Percentiles rank a stretch among this genome's conserved stretches.
phyloP scores from a whole-genome alignment of 73 alveolate species.

The Paramecium sonneborni region DNA sequence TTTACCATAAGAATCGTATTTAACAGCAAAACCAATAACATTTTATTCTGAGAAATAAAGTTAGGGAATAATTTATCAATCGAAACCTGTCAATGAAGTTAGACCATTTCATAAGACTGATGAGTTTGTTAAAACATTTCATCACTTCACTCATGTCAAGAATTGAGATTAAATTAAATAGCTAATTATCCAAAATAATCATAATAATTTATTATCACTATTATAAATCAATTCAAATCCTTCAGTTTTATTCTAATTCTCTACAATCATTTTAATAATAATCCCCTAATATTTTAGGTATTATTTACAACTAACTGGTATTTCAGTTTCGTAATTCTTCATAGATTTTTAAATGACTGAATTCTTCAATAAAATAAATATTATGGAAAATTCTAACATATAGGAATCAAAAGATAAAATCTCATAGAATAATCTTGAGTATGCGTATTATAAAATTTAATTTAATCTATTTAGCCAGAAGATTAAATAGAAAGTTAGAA shows the following conservation, averaged over 20 bases:
- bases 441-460: too few relatives aligned
- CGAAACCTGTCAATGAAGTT: background rate
- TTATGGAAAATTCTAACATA: too few relatives aligned
- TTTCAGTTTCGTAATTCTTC: too few relatives aligned
- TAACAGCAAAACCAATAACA: slow-evolving; percentile 56
- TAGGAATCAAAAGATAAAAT: too few relatives aligned
- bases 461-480: too few relatives aligned
- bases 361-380: too few relatives aligned
- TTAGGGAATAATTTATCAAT: slow-evolving; percentile 30
- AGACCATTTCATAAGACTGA: slow-evolving; percentile 57
- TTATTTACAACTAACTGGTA: too few relatives aligned
- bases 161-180: background rate
- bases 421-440: too few relatives aligned
- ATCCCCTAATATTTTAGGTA: too few relatives aligned
- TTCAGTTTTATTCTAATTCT: background rate
- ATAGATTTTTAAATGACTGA: too few relatives aligned
- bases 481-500: too few relatives aligned
- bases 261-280: too few relatives aligned
- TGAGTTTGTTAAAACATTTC: slow-evolving; percentile 49
- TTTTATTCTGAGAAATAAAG: slow-evolving; percentile 23
- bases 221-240: slow-evolving; percentile 13
- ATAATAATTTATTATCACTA: slow-evolving; percentile 36
- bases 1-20: slow-evolving; percentile 43
- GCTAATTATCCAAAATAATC: background rate
- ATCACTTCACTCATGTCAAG: slow-evolving; percentile 57